Conservation (phyloP, 495 filamentous ascomycete genomes). For the Penicillium turbatum region DNA sequence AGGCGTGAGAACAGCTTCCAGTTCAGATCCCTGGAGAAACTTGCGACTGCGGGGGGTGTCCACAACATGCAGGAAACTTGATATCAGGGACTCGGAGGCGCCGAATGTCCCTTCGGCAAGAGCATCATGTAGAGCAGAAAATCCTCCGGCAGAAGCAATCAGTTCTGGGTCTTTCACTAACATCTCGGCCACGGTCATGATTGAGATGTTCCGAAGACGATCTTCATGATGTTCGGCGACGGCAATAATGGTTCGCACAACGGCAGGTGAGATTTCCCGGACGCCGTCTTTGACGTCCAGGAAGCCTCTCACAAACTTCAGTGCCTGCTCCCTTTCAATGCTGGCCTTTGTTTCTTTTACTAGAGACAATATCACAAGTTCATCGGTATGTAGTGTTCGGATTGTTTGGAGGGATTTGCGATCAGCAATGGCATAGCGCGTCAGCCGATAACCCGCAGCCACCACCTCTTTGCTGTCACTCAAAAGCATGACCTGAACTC, state of each 20-base stretch:
- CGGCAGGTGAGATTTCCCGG: constrained; percentile 76
- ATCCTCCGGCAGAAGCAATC: constrained; percentile 73
- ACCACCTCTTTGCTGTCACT: constrained; percentile 94
- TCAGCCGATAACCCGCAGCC: constrained; percentile 88
- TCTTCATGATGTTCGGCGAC: constrained; percentile 88
- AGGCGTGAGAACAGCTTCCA: constrained; percentile 76
- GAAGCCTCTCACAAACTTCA: constrained; percentile 95
- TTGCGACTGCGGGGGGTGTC: constrained; percentile 78
- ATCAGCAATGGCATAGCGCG: constrained; percentile 91
- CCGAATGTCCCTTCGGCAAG: constrained; percentile 87
- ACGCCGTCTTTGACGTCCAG: constrained; percentile 93
- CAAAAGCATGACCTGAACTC: constrained; percentile 91
- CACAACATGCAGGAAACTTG: constrained; percentile 80
- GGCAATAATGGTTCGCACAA: constrained; percentile 82
- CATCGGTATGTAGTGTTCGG: constrained; percentile 81
- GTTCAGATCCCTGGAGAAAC: constrained; percentile 74
- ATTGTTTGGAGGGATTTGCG: constrained; percentile 83
- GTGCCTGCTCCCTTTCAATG: constrained; percentile 91
- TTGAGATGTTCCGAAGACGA: constrained; percentile 78
- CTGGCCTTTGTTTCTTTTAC: constrained; percentile 93
- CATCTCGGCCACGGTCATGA: constrained; percentile 89
- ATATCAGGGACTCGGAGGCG: constrained; percentile 78
- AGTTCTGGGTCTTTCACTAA: constrained; percentile 78
- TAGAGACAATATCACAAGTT: constrained; percentile 83
- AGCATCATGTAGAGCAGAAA: constrained; percentile 76